phyloP scores from a whole-genome alignment of 1,284 basidiomycete species.

The Boletus holoroseus region DNA sequence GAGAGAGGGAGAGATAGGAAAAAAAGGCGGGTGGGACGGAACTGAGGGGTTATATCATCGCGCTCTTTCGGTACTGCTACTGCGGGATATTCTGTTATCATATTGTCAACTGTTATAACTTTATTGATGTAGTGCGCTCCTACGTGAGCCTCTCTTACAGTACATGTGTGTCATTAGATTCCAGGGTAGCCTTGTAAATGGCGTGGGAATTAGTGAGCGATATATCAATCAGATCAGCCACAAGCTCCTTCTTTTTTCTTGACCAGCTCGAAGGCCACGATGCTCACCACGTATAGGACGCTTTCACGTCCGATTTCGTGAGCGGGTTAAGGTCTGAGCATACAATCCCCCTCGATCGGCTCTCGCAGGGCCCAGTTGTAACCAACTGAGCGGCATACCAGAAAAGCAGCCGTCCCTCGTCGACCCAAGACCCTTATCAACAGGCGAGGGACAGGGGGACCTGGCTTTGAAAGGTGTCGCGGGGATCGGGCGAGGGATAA shows the following conservation, averaged over 20 bases:
- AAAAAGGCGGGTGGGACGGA: slow-evolving; percentile 27
- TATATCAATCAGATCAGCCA: not conserved
- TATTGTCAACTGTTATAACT: too few relatives aligned
- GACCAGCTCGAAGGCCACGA: slow-evolving; percentile 33
- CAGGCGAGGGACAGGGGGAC: slow-evolving; percentile 24
- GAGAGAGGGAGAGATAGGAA: slow-evolving; percentile 27
- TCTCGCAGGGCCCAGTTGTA: slow-evolving; percentile 31
- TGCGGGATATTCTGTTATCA: not conserved
- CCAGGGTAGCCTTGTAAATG: not conserved
- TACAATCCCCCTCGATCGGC: slow-evolving; percentile 31
- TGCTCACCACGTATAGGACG: slow-evolving; percentile 28
- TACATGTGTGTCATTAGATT: not conserved
- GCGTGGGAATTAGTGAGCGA: not conserved
- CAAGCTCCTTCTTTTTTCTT: too few relatives aligned
- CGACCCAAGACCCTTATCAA: slow-evolving; percentile 27
- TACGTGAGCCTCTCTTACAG: not conserved
- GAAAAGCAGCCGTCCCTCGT: slow-evolving; percentile 19
- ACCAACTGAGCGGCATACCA: slow-evolving; percentile 32
- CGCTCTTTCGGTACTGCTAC: not conserved
- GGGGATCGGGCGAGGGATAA: slow-evolving; percentile 25
- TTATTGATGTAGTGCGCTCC: slow-evolving; percentile 2
- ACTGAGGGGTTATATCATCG: not conserved
- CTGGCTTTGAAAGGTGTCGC: slow-evolving; percentile 27
- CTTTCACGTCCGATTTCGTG: slow-evolving; percentile 18
- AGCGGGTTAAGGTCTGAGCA: slow-evolving; percentile 36